A percentile compares a stretch with the other conserved stretches of the same genome.
Evolutionary conservation across 108 stramenopile species (phyloP).

Genomic region (Nitzschia putrida): DNA sequence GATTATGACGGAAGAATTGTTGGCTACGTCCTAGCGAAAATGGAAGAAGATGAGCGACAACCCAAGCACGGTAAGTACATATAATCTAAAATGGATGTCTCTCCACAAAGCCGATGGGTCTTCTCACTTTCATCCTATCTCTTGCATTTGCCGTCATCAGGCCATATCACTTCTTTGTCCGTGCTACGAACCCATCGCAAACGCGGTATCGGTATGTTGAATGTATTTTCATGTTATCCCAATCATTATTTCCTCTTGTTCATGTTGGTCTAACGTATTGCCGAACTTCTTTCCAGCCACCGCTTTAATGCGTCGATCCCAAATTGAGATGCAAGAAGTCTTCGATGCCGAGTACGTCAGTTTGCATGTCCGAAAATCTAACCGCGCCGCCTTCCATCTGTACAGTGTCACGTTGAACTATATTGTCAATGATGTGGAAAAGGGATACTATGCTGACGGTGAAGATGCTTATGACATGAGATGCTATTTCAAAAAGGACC

Average conservation of each 20-base stretch:
- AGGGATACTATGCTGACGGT: conserved; percentile 98
- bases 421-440: conserved; percentile 93
- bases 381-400: conserved; percentile 96
- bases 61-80: conserved; percentile 45
- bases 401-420: conserved; percentile 94
- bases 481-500: conserved; percentile 53
- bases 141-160: conserved; percentile 24
- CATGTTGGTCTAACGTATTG: neutral
- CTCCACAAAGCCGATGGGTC: neutral
- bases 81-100: neutral
- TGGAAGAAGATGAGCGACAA: conserved; percentile 89
- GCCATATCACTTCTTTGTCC: conserved; percentile 98
- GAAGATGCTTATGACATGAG: conserved; percentile 99
- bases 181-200: conserved; percentile 94
- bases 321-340: conserved; percentile 90
- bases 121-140: neutral
- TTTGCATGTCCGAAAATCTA: conserved; percentile 96
- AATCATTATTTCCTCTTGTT: neutral
- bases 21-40: conserved; percentile 98
- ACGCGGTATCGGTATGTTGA: conserved; percentile 66
- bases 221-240: neutral
- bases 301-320: conserved; percentile 85
- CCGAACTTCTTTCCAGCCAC: conserved; percentile 54
- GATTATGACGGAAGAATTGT: conserved; percentile 93
- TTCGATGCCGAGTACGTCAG: conserved; percentile 94